Evolutionary conservation across 179 eudicot species (phyloP).

Genomic region (Silene noctiflora): DNA sequence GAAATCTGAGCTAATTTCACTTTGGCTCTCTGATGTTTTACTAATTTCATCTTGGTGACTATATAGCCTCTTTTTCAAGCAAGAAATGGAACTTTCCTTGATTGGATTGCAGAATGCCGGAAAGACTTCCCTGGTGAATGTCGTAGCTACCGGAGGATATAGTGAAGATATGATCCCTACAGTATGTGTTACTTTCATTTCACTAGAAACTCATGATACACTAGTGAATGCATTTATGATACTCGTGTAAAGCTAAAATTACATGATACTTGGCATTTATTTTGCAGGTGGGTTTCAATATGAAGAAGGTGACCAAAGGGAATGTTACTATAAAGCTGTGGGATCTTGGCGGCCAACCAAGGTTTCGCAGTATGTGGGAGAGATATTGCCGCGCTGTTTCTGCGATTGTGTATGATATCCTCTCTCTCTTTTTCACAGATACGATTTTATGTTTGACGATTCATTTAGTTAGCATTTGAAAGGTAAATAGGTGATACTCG

Average conservation of each 20-base stretch:
- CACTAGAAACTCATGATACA: neutral
- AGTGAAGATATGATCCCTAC: constrained; percentile 99
- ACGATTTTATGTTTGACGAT: neutral
- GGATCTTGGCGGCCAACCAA: constrained; percentile 99
- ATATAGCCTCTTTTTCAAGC: constrained; percentile 93
- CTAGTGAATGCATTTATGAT: neutral
- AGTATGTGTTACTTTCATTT: constrained; percentile 38
- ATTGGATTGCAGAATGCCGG: constrained; percentile 99
- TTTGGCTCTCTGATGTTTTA: too few species aligned
- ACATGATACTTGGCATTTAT: neutral
- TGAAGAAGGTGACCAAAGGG: constrained; percentile 98
- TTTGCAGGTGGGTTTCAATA: constrained; percentile 90
- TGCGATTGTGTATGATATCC: constrained; percentile 79
- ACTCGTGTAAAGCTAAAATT: neutral
- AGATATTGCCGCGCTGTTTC: constrained; percentile 99
- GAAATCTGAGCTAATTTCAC: too few species aligned
- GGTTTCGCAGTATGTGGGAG: constrained; percentile 99
- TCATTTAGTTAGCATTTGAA: neutral
- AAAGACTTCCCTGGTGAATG: constrained; percentile 95
- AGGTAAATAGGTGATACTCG: neutral
- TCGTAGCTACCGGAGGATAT: constrained; percentile 97
- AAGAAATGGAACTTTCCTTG: constrained; percentile 98
- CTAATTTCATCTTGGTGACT: neutral
- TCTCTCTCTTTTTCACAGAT: neutral
- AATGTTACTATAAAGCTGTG: constrained; percentile 95